Evolutionary conservation across 2,329 filamentous ascomycete genomes (phyloP).

Genomic region (Leptographium radiaticola): DNA sequence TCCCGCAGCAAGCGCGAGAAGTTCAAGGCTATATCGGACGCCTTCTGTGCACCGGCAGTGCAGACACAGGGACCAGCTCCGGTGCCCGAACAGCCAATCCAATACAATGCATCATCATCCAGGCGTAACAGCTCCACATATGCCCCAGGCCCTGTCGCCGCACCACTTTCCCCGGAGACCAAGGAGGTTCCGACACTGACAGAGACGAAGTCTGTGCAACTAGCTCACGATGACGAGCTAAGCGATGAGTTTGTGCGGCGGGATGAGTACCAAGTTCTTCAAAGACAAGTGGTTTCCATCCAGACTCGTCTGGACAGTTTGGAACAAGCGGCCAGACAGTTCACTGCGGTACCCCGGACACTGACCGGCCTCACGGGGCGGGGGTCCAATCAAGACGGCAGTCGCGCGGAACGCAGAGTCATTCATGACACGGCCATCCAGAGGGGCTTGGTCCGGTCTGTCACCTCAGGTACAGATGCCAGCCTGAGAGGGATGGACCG

Average conservation of each 20-base stretch:
- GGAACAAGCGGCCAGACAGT: not conserved
- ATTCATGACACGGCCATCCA: not conserved
- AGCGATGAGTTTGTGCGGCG: not conserved
- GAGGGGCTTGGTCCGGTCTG: not conserved
- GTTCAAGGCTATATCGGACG: constrained; percentile 14
- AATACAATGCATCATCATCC: not conserved
- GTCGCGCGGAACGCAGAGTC: not conserved
- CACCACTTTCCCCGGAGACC: not conserved
- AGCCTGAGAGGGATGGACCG: constrained; percentile 18
- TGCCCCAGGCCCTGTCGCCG: not conserved
- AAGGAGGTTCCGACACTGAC: not conserved
- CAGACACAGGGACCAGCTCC: not conserved
- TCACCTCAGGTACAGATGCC: not conserved
- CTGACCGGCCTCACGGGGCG: not conserved
- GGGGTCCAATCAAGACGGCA: not conserved
- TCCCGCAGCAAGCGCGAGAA: constrained; percentile 19
- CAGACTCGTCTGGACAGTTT: not conserved
- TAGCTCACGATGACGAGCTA: not conserved
- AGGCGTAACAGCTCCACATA: not conserved
- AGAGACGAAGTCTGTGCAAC: not conserved
- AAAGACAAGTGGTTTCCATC: not conserved
- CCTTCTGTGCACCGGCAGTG: constrained; percentile 10
- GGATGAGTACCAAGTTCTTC: not conserved
- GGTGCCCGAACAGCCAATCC: not conserved
- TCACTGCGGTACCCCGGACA: not conserved